phyloP scores from a whole-genome alignment of 23 red algal genomes.

The Chondrus crispus region DNA sequence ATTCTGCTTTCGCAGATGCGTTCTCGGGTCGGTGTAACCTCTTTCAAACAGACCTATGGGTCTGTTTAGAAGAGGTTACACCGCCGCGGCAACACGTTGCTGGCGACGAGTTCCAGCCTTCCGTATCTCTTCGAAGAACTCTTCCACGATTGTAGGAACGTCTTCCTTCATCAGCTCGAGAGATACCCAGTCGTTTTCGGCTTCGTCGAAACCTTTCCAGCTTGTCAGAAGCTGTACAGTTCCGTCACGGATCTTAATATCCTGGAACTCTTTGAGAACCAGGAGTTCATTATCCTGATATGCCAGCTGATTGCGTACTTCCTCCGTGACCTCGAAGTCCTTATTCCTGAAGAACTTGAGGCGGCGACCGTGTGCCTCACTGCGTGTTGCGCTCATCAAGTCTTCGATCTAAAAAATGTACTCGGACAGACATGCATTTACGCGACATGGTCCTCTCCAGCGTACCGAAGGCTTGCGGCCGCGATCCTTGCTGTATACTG shows the following conservation, averaged over 20 bases:
- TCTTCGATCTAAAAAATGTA: conserved; percentile 27
- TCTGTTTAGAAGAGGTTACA: no score
- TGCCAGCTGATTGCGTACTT: background rate
- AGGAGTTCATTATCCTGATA: background rate
- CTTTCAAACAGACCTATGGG: no score
- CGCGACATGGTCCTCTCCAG: background rate
- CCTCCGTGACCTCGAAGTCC: background rate
- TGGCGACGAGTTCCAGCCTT: background rate
- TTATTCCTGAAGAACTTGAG: conserved; percentile 1
- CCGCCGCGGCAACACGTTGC: background rate
- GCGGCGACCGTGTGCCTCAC: background rate
- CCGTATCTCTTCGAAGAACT: background rate
- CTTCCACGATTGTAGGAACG: background rate
- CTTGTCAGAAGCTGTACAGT: background rate
- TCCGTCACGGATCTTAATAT: background rate
- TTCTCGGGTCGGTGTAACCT: no score
- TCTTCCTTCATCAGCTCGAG: background rate
- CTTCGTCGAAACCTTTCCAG: background rate
- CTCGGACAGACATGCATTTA: background rate
- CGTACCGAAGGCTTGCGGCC: background rate
- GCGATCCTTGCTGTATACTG: background rate
- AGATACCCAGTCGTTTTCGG: background rate
- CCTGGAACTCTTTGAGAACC: background rate
- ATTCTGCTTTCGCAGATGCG: no score
- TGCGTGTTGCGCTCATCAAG: background rate